A percentile compares a stretch with the other conserved stretches of the same genome.
Evolutionary conservation across 305 asterid species (phyloP).

Genomic region (Fraxinus albicans): DNA sequence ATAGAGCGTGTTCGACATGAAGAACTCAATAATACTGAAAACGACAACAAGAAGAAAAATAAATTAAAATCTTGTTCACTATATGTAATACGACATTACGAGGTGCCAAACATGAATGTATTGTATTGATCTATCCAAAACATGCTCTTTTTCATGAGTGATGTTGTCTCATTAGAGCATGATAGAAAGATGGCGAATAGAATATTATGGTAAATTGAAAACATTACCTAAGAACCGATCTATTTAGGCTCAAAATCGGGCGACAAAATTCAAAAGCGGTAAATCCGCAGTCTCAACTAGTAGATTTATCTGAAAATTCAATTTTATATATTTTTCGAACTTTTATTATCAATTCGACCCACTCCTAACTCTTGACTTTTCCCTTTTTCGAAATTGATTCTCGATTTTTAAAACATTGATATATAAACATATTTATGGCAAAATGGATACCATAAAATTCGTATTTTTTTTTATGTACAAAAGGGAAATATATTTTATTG

Average conservation of each 20-base stretch:
- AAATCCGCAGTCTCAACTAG: not conserved
- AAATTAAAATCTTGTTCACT: not conserved
- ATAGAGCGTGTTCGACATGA: not conserved
- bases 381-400: not conserved
- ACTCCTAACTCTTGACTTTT: not conserved
- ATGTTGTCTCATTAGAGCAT: not conserved
- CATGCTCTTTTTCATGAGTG: not conserved
- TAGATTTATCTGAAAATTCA: not conserved
- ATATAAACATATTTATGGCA: not conserved
- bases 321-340: not conserved
- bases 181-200: not conserved
- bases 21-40: not conserved
- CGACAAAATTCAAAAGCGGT: not conserved
- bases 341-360: not conserved
- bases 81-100: not conserved
- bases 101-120: not conserved
- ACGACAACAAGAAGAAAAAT: not conserved
- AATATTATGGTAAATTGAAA: not conserved
- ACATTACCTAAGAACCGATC: not conserved
- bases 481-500: slow-evolving; percentile 3
- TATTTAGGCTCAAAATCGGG: not conserved
- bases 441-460: not conserved
- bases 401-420: not conserved
- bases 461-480: not conserved
- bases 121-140: not conserved